Evolutionary conservation across 2,329 filamentous ascomycete genomes (phyloP), one percentile per base, ranked within the genome.

Genomic region (Paraphaeosphaeria minitans): DNA sequence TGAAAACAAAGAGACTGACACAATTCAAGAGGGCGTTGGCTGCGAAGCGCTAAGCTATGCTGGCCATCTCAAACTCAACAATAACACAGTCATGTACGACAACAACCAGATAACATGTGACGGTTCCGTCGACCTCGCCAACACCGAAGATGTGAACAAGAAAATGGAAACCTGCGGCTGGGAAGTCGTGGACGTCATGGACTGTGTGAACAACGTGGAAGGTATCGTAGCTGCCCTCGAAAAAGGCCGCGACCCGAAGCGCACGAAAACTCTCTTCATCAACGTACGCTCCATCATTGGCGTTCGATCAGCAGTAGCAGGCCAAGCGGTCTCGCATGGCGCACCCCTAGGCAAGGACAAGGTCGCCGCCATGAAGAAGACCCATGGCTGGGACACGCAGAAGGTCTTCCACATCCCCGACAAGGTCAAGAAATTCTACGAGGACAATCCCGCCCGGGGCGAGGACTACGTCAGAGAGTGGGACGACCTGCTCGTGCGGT

Each of bases 91-190:
- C 27, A 82, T 86, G 48, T 87, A 87, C 62, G 85, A 87, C 63
- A 87, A 87, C 71, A 87, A 87, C 68, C 82, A 85, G 64, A 77
- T 87, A 49, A 86, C 84, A 5, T 87, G 84, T 64, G 85, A 87
- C 57, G 85, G 85, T 1, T 80, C 79, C 2, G 79, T 86, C 2
- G 83, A 86, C 67, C 74, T 81, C 43, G 79, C 79, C 2, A 85
- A 84, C 60, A 83, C 79, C 0, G 84, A 87, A 63, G 83, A 87
- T 48, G 76, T 85, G 65, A 85, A 86, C 57, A 71, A 77, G 16
- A 87, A 86, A 72, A 85, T 86, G 83, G 72, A 78, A 3, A 83
- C 84, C 6, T 83, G 78, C 37, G 83, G 83, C 2, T 87, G 84
- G 83, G 67, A 85, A 24, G 83, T 86, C 1, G 75, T 86, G 4